Base-by-base conservation (phyloP, 208 protist species). In the Trypanosoma lewisi region DNA sequence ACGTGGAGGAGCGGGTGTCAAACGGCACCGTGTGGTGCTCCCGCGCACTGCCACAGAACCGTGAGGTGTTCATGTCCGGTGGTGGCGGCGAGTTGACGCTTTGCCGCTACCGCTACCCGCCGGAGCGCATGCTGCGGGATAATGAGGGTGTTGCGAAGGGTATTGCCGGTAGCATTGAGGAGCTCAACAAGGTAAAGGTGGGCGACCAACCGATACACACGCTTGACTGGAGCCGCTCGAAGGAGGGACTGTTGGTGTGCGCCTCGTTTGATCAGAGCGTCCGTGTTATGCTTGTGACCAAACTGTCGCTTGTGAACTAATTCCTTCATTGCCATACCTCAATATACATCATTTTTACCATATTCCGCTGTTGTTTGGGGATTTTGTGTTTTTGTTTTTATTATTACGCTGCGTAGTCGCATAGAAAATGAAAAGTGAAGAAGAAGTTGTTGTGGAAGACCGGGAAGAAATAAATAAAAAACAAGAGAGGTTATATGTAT, bases 21-120 rank as follows among this genome's bases (percentile, higher is more conserved):
- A 78, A 79, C 17, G 89, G 87, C 25, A 94, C 95, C 16, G 76
- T 98, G 4, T 98, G 95, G 95, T 77, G 77, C 67, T 77, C 77
- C 19, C 65, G 76, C 12, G 82, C 93, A 25, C 73, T 97, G 14
- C 95, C 95, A 28, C 93, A 97, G 75, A 96, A 98, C 63, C 77
- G 93, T 14, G 93, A 98, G 30, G 68, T 97, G 27, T 97, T 96
- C 61, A 72, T 96, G 51, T 83, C 71, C 50, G 83, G 88, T 42
- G 93, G 93, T 27, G 90, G 83, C 6, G 93, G 95, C n/a, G 83
- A 87, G 53, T 56, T 97, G 21, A 78, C 79, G n/a, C 82, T 98
- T 52, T 95, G 77, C 56, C 78, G 82, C 11, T 98, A 97, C 77
- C 69, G 80, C 36, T 97, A 97, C 70, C 93, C 93, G 1, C 83